Evolutionary conservation across 495 filamentous ascomycete species (phyloP), one percentile per base, ranked within the genome.

Genomic region (Xylona heveae): DNA sequence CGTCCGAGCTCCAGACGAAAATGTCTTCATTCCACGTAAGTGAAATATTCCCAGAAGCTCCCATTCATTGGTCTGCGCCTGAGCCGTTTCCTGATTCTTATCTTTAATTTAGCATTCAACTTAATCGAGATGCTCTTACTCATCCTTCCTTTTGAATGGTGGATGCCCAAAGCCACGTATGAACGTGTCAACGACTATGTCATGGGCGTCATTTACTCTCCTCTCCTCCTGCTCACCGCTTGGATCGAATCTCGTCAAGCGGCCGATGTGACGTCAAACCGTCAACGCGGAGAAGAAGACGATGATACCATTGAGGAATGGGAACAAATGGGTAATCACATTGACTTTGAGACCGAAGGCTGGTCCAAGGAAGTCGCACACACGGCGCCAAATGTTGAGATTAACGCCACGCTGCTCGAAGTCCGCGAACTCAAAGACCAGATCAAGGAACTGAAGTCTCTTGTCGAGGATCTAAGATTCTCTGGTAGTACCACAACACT

Each of bases 1-100:
- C 42, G 79, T 95, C 6, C 80, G 90, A 21, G 90, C 88, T 0
- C 88, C 88, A 0, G 88, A 95, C 42, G 90, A 95, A 51, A 94
- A 97, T 42, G 88, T 97, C 28, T 97, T 85, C 52, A 90, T 97
- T 35, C 71, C 88, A 4, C 81, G 59, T 66, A 48, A 41, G 58
- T 47, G 8, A 13, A 24, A 21, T 24, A 13, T 13, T n/a, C n/a
- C n/a, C n/a, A n/a, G n/a, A n/a, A n/a, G n/a, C n/a, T n/a, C 10
- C 18, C 31, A 10, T 14, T 24, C 31, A n/a, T 30, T 10, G 14
- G 28, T 13, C 2, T 17, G 28, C 19, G 9, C 14, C 2, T 2
- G 14, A 13, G 4, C 8, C 8, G 28, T 17, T 30, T 15, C 28
- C 3, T 17, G 9, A 16, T 30, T 17, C 24, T n/a, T 13, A 3